Conservation (phyloP, 805 yeast genomes). For the Wickerhamomyces pijperi region DNA sequence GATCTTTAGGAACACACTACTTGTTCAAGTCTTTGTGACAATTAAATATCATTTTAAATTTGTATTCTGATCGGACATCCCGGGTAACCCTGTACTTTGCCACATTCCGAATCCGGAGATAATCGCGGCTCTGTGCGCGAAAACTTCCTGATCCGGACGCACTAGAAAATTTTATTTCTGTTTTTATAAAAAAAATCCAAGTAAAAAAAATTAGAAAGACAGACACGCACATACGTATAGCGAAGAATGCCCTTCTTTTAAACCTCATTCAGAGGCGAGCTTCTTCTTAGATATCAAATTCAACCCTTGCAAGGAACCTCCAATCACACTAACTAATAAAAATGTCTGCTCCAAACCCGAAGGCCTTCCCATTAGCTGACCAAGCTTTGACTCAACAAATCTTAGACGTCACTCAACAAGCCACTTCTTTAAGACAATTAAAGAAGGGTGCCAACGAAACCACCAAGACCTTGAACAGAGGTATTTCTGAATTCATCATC, state of each 20-base stretch:
- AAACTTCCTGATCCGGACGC: neutral
- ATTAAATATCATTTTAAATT: too few relatives aligned
- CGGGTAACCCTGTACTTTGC: neutral
- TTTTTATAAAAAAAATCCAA: neutral
- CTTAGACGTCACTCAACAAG: constrained; percentile 95
- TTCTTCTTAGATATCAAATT: constrained; percentile 3
- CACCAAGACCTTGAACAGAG: constrained; percentile 97
- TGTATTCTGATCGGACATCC: too few relatives aligned
- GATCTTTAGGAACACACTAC: too few relatives aligned
- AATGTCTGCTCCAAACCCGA: constrained; percentile 91
- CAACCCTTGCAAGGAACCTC: constrained; percentile 35
- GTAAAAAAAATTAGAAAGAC: too few relatives aligned
- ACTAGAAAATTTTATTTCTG: neutral
- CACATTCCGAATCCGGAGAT: neutral
- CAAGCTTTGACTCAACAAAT: constrained; percentile 92
- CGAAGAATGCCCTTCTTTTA: neutral
- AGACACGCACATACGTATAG: too few relatives aligned
- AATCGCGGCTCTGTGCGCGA: neutral
- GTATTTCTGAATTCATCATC: constrained; percentile 97
- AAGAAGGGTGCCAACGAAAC: constrained; percentile 99
- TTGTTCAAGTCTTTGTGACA: too few relatives aligned
- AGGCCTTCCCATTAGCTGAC: constrained; percentile 98
- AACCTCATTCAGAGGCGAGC: constrained; percentile 19
- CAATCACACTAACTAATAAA: constrained; percentile 5
- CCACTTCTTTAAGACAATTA: constrained; percentile 94